These are phyloP conservation scores for Articulospora tetracladia DNA, from an alignment of 495 filamentous ascomycete genomes.

Conservation along the genomic window DNA sequence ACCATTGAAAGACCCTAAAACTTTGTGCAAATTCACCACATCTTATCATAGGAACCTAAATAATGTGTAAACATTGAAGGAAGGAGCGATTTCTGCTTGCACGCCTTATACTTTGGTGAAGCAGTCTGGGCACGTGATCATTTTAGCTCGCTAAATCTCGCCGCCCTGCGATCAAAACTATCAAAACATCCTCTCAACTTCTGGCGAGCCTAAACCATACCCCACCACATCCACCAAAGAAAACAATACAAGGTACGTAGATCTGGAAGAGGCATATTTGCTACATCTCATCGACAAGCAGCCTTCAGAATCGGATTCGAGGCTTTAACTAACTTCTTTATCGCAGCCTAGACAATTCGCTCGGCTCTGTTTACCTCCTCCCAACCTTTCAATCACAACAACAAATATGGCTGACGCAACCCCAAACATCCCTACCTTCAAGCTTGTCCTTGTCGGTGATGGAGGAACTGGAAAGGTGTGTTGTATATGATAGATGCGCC, in stretches of 20 bases:
- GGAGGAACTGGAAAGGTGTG: constrained; percentile 99
- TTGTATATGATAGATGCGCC: constrained; percentile 5
- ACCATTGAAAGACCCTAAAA: too few species aligned
- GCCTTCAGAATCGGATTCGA: not conserved
- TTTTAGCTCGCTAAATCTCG: constrained; percentile 16
- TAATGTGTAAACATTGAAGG: too few species aligned
- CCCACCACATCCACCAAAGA: constrained; percentile 21
- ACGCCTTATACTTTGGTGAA: too few species aligned
- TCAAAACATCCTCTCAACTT: constrained; percentile 22
- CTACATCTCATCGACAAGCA: not conserved
- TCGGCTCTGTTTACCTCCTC: constrained; percentile 37
- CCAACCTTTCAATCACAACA: constrained; percentile 28
- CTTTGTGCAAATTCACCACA: too few species aligned
- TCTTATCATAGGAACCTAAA: too few species aligned
- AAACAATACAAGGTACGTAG: constrained; percentile 8
- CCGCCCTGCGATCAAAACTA: constrained; percentile 6
- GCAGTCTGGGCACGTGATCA: not conserved
- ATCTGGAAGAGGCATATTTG: not conserved
- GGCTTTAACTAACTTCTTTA: constrained; percentile 20
- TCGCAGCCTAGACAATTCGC: constrained; percentile 18
- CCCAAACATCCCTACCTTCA: constrained; percentile 69
- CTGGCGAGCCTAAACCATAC: constrained; percentile 16
- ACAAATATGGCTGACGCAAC: constrained; percentile 56
- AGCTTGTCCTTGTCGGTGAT: constrained; percentile 99
- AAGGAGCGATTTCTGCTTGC: too few species aligned